phyloP scores from a whole-genome alignment of 225 moss, liverwort and hornwort genomes.

The Polytrichum commune region DNA sequence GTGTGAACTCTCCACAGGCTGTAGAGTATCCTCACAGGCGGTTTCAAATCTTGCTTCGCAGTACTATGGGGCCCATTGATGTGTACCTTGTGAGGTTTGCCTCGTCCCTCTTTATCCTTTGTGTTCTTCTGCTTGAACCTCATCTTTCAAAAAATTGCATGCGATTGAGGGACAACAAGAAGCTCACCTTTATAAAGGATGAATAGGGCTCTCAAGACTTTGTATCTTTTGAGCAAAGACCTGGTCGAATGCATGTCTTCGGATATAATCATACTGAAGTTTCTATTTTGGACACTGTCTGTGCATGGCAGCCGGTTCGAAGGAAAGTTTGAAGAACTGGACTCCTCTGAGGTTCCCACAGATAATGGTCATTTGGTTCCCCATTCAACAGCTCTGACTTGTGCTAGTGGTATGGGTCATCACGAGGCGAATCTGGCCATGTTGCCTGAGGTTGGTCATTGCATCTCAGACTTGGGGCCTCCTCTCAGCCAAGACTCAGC shows the following conservation, averaged over 20 bases:
- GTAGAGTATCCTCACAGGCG: slow-evolving; percentile 87
- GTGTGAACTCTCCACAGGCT: slow-evolving; percentile 38
- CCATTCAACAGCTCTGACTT: slow-evolving; percentile 27
- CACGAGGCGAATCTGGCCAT: slow-evolving; percentile 20
- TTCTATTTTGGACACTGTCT: not conserved
- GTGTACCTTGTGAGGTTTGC: slow-evolving; percentile 81
- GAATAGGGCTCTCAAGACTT: too few relatives aligned
- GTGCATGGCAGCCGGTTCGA: slow-evolving; percentile 59
- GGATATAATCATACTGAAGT: too few relatives aligned
- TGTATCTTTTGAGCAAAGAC: too few relatives aligned
- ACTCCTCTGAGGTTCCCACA: slow-evolving; percentile 46
- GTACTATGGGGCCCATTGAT: slow-evolving; percentile 86
- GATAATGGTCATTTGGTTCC: slow-evolving; percentile 32
- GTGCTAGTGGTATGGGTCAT: slow-evolving; percentile 22
- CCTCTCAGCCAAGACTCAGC: slow-evolving; percentile 43
- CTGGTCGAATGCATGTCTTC: too few relatives aligned
- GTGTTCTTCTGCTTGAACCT: not conserved
- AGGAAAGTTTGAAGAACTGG: slow-evolving; percentile 83
- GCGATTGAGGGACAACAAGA: not conserved
- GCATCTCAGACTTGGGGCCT: slow-evolving; percentile 38
- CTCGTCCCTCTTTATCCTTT: not conserved
- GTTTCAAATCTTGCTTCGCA: slow-evolving; percentile 77
- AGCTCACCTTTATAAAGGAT: not conserved
- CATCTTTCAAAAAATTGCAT: not conserved
- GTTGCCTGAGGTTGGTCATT: slow-evolving; percentile 29